phyloP scores from a whole-genome alignment of 345 rosid genomes.

The Carallia pectinifolia region DNA sequence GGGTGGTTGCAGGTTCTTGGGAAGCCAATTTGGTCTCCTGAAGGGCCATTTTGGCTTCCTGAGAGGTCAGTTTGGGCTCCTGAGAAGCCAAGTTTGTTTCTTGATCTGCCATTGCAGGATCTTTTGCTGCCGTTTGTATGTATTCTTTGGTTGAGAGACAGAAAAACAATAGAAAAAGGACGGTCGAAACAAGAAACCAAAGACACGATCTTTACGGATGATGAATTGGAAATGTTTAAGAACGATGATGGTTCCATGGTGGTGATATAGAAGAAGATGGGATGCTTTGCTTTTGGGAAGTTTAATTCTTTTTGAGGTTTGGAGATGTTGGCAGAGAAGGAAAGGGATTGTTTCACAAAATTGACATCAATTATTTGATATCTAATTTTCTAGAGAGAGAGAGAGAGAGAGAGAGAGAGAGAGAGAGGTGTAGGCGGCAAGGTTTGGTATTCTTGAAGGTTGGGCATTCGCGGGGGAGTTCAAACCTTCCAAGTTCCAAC shows the following conservation, averaged over 20 bases:
- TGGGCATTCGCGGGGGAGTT: slow-evolving; percentile 57
- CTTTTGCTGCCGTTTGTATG: slow-evolving; percentile 32
- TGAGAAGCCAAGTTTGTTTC: not conserved
- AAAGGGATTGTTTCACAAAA: slow-evolving; percentile 48
- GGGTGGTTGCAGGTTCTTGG: not conserved
- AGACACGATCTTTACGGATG: not conserved
- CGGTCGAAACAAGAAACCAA: not conserved
- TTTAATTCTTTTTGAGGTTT: slow-evolving; percentile 26
- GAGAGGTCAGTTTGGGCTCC: not conserved
- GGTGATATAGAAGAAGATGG: slow-evolving; percentile 37
- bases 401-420: slow-evolving; percentile 7
- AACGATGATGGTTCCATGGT: slow-evolving; percentile 1
- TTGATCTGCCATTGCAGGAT: not conserved
- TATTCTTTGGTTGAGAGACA: not conserved
- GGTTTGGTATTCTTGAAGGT: slow-evolving; percentile 63
- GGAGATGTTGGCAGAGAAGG: slow-evolving; percentile 47
- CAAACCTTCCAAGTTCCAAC: not conserved
- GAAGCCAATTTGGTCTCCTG: not conserved
- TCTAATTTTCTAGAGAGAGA: not conserved
- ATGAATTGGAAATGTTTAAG: not conserved
- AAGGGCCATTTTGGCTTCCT: not conserved
- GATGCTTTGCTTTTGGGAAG: slow-evolving; percentile 46
- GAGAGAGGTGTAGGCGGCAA: slow-evolving; percentile 28
- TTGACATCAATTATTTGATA: not conserved
- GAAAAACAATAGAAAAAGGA: not conserved